A percentile compares a stretch with the other conserved stretches of the same genome.
phyloP scores from a whole-genome alignment of 1,284 basidiomycete genomes.

The Fomitopsis pinicola region DNA sequence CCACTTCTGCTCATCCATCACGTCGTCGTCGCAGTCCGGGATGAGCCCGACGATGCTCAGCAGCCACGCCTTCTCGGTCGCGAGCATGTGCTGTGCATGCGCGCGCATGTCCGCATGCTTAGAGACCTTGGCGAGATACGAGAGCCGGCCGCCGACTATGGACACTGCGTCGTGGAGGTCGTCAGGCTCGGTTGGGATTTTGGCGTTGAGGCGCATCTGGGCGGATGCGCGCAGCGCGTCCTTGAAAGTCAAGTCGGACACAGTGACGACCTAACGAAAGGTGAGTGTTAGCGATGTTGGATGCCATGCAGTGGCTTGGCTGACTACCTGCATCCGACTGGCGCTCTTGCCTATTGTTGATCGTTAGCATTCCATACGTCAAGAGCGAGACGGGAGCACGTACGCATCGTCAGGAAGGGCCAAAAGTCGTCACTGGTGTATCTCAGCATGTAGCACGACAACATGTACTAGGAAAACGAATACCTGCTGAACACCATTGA shows the following conservation, averaged over 20 bases:
- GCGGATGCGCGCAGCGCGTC: constrained; percentile 61
- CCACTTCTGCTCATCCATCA: constrained; percentile 88
- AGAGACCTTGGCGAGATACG: constrained; percentile 66
- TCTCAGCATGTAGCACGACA: background rate
- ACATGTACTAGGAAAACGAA: constrained; percentile 21
- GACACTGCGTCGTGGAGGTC: constrained; percentile 49
- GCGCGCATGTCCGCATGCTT: constrained; percentile 55
- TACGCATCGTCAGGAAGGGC: constrained; percentile 66
- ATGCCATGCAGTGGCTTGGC: background rate
- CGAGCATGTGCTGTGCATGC: constrained; percentile 60
- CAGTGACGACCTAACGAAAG: constrained; percentile 54
- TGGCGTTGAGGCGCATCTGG: constrained; percentile 44
- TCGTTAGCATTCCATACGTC: background rate
- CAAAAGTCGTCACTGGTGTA: constrained; percentile 70
- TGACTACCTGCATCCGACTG: constrained; percentile 64
- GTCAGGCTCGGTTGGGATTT: constrained; percentile 25
- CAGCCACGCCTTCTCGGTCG: constrained; percentile 77
- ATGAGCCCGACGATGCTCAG: constrained; percentile 64
- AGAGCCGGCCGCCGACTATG: constrained; percentile 73
- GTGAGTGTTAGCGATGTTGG: background rate
- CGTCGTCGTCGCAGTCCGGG: constrained; percentile 80
- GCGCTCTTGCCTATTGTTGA: constrained; percentile 54
- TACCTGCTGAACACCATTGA: constrained; percentile 79
- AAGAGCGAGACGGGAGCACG: constrained; percentile 21
- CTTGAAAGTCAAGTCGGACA: constrained; percentile 62